Base-by-base conservation (phyloP, 805 yeast genomes). In the Kazachstania psychrophila region DNA sequence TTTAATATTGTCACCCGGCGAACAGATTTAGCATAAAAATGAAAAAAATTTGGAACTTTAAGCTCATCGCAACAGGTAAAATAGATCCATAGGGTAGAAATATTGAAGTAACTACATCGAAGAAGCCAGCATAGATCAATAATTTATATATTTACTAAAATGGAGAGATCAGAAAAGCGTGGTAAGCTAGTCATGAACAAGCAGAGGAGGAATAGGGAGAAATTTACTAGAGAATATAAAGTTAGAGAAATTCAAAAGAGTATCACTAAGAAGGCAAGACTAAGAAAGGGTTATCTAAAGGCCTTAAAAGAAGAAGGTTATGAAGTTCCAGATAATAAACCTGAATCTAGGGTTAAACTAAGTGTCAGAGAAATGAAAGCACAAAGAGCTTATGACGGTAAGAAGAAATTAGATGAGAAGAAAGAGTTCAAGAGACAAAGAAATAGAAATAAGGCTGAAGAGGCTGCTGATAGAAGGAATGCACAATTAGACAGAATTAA, bases 271-370 rank as follows among this genome's bases (percentile, higher is more conserved):
- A 73, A 86, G 43, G 84, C 95, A 11, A 71, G 92, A 49, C 70
- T 88, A 46, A 75, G 85, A 64, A 83, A 79, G 58, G 77, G 74
- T 34, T 88, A 88, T 53, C 77, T 84, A 66, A 86, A 87, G 56
- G 65, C 85, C 37, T 57, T 86, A 28, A 82, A 83, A 44, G 71
- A 74, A 35, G 87, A 83, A 47, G 94, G 88, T 1, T 70, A 70
- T 34, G 46, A 60, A 4, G 65, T 70, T 9, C 79, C 80, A 2
- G 72, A 66, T 28, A 65, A 60, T 39, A 42, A 47, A 26, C 31
- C 37, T 8, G 31, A 37, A 8, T 13, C 36, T n/a, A 40, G 23
- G 36, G 42, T 41, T 25, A 43, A 36, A 41, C 40, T 34, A 43
- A 43, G 34, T 40, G 42, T 37, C 31, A 45, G 42, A 33, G 46